A percentile compares a stretch with the other conserved stretches of the same genome.
Conservation (phyloP, 1,139 yeast genomes). For the Suhomyces bolitotheri region DNA sequence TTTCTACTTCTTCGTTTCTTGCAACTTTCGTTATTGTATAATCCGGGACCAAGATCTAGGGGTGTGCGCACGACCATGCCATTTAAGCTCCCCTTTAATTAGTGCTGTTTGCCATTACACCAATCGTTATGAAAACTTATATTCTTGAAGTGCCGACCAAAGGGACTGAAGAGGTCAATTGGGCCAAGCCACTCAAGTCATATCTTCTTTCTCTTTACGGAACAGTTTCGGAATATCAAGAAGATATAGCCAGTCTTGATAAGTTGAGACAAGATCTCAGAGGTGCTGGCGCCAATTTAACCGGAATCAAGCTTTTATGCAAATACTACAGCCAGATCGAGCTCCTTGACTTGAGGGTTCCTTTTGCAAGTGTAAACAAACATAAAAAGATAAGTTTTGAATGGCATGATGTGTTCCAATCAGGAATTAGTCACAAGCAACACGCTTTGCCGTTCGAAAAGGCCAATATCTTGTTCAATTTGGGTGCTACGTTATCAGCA, state of each 20-base stretch:
- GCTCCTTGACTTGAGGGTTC: slow-evolving; percentile 72
- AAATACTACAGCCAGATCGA: slow-evolving; percentile 83
- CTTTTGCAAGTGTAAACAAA: slow-evolving; percentile 58
- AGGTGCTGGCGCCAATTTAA: slow-evolving; percentile 54
- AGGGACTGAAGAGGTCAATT: slow-evolving; percentile 61
- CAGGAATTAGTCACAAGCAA: slow-evolving; percentile 41
- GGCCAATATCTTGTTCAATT: slow-evolving; percentile 77
- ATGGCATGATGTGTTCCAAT: slow-evolving; percentile 77
- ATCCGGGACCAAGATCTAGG: too few species aligned
- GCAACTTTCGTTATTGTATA: too few species aligned
- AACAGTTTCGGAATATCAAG: slow-evolving; percentile 53
- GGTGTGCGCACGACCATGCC: too few species aligned
- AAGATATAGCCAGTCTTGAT: slow-evolving; percentile 57
- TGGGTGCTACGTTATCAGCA: slow-evolving; percentile 37
- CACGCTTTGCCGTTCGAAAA: slow-evolving; percentile 81
- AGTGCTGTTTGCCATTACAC: too few species aligned
- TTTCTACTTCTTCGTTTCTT: too few species aligned
- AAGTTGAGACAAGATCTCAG: slow-evolving; percentile 63
- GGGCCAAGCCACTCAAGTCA: slow-evolving; percentile 61
- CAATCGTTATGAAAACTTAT: slow-evolving; percentile 35
- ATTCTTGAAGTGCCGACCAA: slow-evolving; percentile 46
- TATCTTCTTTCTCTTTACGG: slow-evolving; percentile 70
- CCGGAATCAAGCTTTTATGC: slow-evolving; percentile 55
- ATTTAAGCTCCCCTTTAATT: too few species aligned
- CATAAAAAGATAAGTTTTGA: slow-evolving; percentile 58